Evolutionary conservation across 140 eudicot species (phyloP).

Genomic region (Cichorium intybus): DNA sequence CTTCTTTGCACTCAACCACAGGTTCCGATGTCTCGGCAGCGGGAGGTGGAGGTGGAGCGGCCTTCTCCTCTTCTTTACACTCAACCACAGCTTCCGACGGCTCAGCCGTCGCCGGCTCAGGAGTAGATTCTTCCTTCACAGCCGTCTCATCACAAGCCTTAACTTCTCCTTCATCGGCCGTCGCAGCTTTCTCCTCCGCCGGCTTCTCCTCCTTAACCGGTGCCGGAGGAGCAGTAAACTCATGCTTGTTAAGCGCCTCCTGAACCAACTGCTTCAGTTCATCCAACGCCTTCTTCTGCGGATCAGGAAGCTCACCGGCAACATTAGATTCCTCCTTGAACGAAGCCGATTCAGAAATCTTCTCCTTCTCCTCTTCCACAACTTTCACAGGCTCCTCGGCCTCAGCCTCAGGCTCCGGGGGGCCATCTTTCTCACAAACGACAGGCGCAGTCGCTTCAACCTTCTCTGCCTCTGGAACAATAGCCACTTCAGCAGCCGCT

Average conservation of each 20-base stretch:
- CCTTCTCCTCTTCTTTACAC: slow-evolving; percentile 21
- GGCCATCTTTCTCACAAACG: slow-evolving; percentile 26
- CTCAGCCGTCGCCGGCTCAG: slow-evolving; percentile 16
- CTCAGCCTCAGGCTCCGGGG: slow-evolving; percentile 25
- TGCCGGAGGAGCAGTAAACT: slow-evolving; percentile 55
- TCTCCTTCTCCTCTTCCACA: slow-evolving; percentile 31
- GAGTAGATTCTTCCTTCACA: slow-evolving; percentile 17
- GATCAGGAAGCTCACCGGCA: slow-evolving; percentile 80
- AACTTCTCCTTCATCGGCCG: slow-evolving; percentile 17
- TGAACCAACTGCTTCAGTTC: slow-evolving; percentile 61
- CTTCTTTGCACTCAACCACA: slow-evolving; percentile 20
- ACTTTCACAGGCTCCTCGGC: slow-evolving; percentile 16
- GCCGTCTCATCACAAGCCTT: slow-evolving; percentile 16
- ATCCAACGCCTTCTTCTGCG: slow-evolving; percentile 66
- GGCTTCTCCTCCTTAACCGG: slow-evolving; percentile 42
- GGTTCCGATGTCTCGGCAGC: slow-evolving; percentile 11
- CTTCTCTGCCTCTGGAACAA: slow-evolving; percentile 52
- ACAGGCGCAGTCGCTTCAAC: neutral
- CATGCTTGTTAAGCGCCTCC: slow-evolving; percentile 62
- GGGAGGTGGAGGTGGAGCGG: no score
- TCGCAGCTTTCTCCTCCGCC: slow-evolving; percentile 10
- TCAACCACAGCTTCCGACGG: slow-evolving; percentile 13
- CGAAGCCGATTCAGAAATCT: slow-evolving; percentile 56
- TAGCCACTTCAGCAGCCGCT: slow-evolving; percentile 37
- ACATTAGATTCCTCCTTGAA: slow-evolving; percentile 86